Evolutionary conservation across 108 stramenopile species (phyloP), one percentile per base, ranked within the genome.

Genomic region (Fragilaria crotonensis): DNA sequence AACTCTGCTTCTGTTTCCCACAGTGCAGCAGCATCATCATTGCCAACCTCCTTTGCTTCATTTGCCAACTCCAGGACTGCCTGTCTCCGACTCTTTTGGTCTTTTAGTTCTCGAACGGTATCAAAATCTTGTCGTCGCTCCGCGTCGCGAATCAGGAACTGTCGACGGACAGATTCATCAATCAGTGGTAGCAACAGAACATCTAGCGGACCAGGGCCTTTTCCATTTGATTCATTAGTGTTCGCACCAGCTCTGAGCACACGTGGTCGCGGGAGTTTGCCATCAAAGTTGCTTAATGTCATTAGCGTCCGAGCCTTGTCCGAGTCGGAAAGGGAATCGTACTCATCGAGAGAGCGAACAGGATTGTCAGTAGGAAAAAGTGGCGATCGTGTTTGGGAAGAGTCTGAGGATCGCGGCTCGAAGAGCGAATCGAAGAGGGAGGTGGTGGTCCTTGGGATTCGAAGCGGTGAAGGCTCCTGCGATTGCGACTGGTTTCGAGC

Each of bases 1-100:
- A 94, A 64, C 20, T 90, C 87, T 14, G 90, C 84, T 49, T 92
- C 90, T 23, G 68, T 57, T 50, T 88, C 81, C 66, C 85, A 75
- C 20, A 46, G 45, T 0, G 71, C 50, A 3, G 77, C 76, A 22
- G 59, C 60, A 23, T 80, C 77, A 5, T 89, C 87, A 4, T 73
- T 33, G 14, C 87, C 89, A 25, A 61, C 65, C 19, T 70, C 73
- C 19, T 76, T 51, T 32, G 85, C 81, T 11, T 27, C 21, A 23
- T 65, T 55, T 4, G 88, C 87, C 60, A 55, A 59, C 66, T 93
- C 91, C 54, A 65, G 59, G 20, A 82, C 87, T 3, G 48, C 28
- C 58, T 93, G 90, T 19, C 83, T 64, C 9, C 59, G 59, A 56
- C 87, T 90, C 64, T 80, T 82, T 44, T 66, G 65, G 5, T 63